Percentiles rank a stretch among this genome's conserved stretches.
Conservation (phyloP, 805 yeast species). For the Teunomyces gatunensis region DNA sequence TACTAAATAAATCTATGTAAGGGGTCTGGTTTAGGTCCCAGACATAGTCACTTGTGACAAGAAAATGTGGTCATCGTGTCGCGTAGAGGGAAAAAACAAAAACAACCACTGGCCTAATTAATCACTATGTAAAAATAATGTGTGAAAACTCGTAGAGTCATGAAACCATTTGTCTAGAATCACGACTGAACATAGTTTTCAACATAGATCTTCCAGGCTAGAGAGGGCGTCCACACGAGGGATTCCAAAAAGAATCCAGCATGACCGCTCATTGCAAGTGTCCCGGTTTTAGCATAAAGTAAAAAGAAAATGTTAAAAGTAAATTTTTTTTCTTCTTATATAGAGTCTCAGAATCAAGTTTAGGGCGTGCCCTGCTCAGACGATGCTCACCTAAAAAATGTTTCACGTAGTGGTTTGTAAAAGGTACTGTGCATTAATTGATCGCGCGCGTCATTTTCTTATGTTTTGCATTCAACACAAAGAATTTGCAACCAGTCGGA, state of each 20-base stretch:
- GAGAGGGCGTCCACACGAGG: conserved; percentile 18
- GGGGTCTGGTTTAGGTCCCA: not conserved
- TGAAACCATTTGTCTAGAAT: conserved; percentile 8
- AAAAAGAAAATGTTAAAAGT: not conserved
- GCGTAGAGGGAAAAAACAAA: not conserved
- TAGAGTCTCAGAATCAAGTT: not conserved
- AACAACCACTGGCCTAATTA: not conserved
- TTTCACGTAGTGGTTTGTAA: not conserved
- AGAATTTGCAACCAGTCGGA: not conserved
- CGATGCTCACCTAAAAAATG: not conserved
- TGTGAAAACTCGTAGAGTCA: conserved; percentile 10
- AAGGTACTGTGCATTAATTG: not conserved
- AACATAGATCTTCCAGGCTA: conserved; percentile 14
- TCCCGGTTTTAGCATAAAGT: conserved; percentile 9
- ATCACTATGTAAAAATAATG: not conserved
- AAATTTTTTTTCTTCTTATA: conserved; percentile 1
- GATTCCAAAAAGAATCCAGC: conserved; percentile 12
- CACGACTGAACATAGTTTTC: conserved; percentile 12
- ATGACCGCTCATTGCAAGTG: conserved; percentile 15
- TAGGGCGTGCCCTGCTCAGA: not conserved
- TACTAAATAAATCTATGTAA: not conserved
- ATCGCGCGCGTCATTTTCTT: not conserved
- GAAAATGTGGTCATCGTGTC: not conserved
- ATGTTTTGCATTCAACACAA: not conserved
- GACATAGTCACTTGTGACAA: not conserved